Conservation (phyloP, 345 rosid species). For the Adansonia digitata region DNA sequence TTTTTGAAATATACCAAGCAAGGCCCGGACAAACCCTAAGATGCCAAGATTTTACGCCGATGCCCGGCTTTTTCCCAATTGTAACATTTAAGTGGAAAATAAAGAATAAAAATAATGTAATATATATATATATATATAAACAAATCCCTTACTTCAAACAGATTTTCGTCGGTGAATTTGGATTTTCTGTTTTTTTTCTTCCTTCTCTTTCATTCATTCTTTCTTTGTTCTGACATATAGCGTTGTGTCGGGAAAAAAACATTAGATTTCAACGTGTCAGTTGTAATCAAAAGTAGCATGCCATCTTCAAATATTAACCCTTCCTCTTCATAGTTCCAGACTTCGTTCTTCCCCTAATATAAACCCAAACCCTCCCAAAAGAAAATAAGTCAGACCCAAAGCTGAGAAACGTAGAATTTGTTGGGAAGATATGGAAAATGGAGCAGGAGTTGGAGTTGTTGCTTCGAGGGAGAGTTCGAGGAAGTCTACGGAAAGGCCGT, state of each 20-base stretch:
- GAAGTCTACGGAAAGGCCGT: conserved; percentile 47
- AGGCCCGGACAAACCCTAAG: background rate
- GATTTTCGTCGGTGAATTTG: conserved; percentile 82
- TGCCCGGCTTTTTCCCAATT: background rate
- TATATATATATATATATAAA: background rate
- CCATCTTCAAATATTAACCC: background rate
- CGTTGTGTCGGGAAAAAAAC: background rate
- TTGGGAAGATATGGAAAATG: conserved; percentile 28
- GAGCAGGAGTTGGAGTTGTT: conserved; percentile 32
- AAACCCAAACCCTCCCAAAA: background rate
- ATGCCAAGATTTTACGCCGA: conserved; percentile 7
- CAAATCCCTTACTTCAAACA: conserved; percentile 16
- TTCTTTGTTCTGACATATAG: background rate
- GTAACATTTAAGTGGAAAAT: background rate
- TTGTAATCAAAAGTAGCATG: too few species aligned
- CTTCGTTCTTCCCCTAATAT: background rate
- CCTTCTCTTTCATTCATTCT: background rate
- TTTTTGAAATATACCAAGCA: background rate
- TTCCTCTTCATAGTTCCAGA: conserved; percentile 10
- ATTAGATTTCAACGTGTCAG: conserved; percentile 11
- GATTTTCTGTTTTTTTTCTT: conserved; percentile 23
- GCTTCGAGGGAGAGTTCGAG: conserved; percentile 22
- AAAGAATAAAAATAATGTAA: background rate
- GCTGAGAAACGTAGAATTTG: background rate
- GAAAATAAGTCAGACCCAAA: conserved; percentile 1